A percentile compares a stretch with the other conserved stretches of the same genome.
phyloP scores from a whole-genome alignment of 1,284 basidiomycete genomes.

The Melampsora americana region DNA sequence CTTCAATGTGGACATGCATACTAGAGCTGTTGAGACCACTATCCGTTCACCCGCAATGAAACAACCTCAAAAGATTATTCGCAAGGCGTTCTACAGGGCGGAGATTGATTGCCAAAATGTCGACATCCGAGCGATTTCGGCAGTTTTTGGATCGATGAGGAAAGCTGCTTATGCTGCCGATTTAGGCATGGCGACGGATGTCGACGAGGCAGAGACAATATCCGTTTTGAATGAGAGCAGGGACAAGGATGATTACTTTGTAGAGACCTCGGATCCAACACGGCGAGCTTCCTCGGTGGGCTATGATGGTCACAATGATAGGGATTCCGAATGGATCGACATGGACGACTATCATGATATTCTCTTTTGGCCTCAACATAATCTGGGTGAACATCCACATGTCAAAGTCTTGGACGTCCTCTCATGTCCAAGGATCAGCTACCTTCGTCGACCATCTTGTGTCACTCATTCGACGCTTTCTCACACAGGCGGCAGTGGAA shows the following conservation, averaged over 20 bases:
- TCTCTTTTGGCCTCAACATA: conserved; percentile 46
- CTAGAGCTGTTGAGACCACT: conserved; percentile 74
- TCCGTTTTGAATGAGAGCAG: conserved; percentile 34
- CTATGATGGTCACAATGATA: conserved; percentile 8
- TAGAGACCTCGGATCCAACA: conserved; percentile 16
- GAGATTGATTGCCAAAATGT: conserved; percentile 77
- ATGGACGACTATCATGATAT: conserved; percentile 53
- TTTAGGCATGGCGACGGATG: conserved; percentile 33
- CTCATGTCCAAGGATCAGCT: conserved; percentile 39
- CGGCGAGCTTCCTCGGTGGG: conserved; percentile 1
- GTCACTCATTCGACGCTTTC: conserved; percentile 10
- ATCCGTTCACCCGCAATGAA: conserved; percentile 55
- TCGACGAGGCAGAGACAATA: conserved; percentile 43
- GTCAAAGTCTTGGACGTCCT: conserved; percentile 43
- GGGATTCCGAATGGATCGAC: conserved; percentile 51
- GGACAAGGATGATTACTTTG: conserved; percentile 32
- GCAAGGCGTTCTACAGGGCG: conserved; percentile 89
- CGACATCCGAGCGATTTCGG: conserved; percentile 73
- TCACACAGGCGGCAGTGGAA: neutral
- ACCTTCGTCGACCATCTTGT: conserved; percentile 37
- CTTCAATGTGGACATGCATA: conserved; percentile 87
- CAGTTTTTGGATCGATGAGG: conserved; percentile 70
- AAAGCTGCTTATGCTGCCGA: conserved; percentile 55
- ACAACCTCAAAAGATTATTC: conserved; percentile 61
- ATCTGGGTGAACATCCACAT: conserved; percentile 45